A percentile compares a stretch with the other conserved stretches of the same genome.
Conservation (phyloP, 164 flowering plant genomes). For the Liquidambar formosana region DNA sequence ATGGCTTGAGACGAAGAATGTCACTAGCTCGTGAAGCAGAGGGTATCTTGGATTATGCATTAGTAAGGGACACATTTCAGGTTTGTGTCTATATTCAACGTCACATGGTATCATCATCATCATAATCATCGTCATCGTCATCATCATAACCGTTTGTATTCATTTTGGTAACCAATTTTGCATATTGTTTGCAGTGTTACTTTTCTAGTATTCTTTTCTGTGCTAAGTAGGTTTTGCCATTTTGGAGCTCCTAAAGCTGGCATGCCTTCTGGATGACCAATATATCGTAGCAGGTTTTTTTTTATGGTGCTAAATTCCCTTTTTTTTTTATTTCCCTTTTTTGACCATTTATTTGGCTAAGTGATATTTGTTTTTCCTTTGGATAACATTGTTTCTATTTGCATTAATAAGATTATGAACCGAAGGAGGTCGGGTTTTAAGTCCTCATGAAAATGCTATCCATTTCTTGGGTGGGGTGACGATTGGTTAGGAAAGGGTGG, state of each 20-base stretch:
- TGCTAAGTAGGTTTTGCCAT: background rate
- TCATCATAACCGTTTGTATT: too few relatives aligned
- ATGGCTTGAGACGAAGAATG: constrained; percentile 82
- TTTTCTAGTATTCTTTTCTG: background rate
- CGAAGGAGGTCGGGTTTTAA: background rate
- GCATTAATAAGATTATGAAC: background rate
- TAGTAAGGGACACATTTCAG: constrained; percentile 77
- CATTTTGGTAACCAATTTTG: too few relatives aligned
- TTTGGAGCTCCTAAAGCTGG: background rate
- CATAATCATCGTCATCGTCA: background rate
- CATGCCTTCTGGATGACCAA: background rate
- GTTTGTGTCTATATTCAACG: constrained; percentile 28
- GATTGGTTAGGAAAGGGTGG: too few relatives aligned
- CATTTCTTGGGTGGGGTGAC: too few relatives aligned
- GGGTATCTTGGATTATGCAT: constrained; percentile 38
- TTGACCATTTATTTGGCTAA: background rate
- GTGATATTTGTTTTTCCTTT: background rate
- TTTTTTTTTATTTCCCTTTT: background rate
- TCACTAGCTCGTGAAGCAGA: constrained; percentile 28
- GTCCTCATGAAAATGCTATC: too few relatives aligned
- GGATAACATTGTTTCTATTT: background rate
- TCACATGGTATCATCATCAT: background rate
- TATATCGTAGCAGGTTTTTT: background rate
- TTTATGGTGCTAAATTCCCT: too few relatives aligned
- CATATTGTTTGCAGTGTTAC: background rate